These are phyloP conservation scores for Fusarium oxysporum DNA, from an alignment of 2,329 filamentous ascomycete species.

Conservation along the genomic window DNA sequence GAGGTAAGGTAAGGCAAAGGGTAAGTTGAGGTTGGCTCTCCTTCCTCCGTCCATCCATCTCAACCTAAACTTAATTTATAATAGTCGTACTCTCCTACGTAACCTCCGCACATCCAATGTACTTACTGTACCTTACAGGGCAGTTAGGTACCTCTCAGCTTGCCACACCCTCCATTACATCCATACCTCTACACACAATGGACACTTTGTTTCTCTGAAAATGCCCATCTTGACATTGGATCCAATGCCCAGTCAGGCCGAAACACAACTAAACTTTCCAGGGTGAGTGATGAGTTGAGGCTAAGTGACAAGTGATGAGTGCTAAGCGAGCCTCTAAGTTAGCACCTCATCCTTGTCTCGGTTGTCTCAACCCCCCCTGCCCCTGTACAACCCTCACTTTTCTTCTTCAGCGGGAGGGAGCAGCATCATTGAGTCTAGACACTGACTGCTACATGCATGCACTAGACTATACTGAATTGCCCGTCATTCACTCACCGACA, in stretches of 20 bases:
- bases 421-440: neutral
- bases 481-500: slow-evolving; percentile 18
- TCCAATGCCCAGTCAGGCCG: slow-evolving; percentile 1
- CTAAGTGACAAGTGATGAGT: slow-evolving; percentile 35
- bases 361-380: slow-evolving; percentile 4
- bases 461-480: neutral
- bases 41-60: neutral
- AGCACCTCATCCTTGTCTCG: slow-evolving; percentile 8
- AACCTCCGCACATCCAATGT: neutral
- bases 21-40: slow-evolving; percentile 11
- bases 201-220: slow-evolving; percentile 14
- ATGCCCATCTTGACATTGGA: slow-evolving; percentile 15
- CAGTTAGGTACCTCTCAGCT: neutral
- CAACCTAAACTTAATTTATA: slow-evolving; percentile 21
- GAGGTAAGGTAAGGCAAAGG: neutral
- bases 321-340: slow-evolving; percentile 23
- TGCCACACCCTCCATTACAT: neutral
- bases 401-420: slow-evolving; percentile 23
- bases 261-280: slow-evolving; percentile 12
- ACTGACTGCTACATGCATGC: slow-evolving; percentile 1
- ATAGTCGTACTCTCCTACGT: slow-evolving; percentile 5
- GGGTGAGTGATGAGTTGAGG: slow-evolving; percentile 10
- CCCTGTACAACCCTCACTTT: slow-evolving; percentile 10
- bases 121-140: neutral
- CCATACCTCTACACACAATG: slow-evolving; percentile 3